phyloP scores from a whole-genome alignment of 306 rosid species.

The Trifolium dubium region DNA sequence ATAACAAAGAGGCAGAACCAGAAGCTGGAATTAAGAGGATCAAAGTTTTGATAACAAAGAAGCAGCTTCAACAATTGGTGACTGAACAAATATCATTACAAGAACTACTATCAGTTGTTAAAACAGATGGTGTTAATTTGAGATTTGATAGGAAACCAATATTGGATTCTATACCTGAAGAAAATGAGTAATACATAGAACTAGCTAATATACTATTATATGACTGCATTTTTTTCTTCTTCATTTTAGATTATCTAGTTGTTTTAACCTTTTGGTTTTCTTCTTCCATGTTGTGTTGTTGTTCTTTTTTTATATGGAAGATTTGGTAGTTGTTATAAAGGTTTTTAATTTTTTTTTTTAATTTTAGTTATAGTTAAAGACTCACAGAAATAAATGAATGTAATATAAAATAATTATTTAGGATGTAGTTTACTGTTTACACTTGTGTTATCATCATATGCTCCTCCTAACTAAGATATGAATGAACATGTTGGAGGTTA shows the following conservation, averaged over 20 bases:
- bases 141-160: conserved; percentile 50
- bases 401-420: background rate
- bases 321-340: background rate
- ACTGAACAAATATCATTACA: conserved; percentile 55
- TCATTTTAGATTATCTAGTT: background rate
- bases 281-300: conserved; percentile 35
- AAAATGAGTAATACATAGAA: conserved; percentile 38
- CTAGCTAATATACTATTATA: background rate
- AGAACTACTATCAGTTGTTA: conserved; percentile 49
- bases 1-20: conserved; percentile 11
- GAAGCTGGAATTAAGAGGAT: conserved; percentile 52
- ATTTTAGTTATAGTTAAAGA: background rate
- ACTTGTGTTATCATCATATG: background rate
- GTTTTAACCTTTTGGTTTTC: conserved; percentile 33
- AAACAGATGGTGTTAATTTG: conserved; percentile 28
- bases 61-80: conserved; percentile 65
- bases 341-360: conserved; percentile 7
- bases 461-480: too few species aligned
- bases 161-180: conserved; percentile 73
- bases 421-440: background rate
- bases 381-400: conserved; percentile 16
- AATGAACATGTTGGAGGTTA: too few species aligned
- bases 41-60: conserved; percentile 67
- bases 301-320: conserved; percentile 11
- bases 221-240: background rate